These are phyloP conservation scores for Nidula microcarpa DNA, from an alignment of 768 basidiomycete genomes.

Conservation along the genomic window DNA sequence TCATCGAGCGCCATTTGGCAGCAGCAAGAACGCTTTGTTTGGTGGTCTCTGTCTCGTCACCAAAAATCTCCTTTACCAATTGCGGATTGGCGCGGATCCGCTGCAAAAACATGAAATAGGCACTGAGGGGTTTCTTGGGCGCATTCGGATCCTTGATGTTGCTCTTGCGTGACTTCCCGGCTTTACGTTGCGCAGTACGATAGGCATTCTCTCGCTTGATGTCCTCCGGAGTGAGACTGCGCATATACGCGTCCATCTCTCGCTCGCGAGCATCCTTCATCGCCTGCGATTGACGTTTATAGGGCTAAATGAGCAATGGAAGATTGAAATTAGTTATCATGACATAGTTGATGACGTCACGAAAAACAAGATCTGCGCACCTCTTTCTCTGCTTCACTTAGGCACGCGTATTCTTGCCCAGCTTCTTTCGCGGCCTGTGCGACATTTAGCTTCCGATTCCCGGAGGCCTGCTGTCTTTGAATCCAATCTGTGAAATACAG, in stretches of 20 bases:
- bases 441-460: conserved; percentile 85
- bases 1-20: conserved; percentile 90
- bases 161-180: conserved; percentile 87
- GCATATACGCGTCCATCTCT: conserved; percentile 82
- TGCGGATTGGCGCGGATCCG: conserved; percentile 77
- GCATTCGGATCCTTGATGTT: conserved; percentile 98
- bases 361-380: conserved; percentile 32
- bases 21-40: conserved; percentile 94
- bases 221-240: conserved; percentile 86
- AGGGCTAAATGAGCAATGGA: conserved; percentile 69
- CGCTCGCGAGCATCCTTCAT: conserved; percentile 84
- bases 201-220: conserved; percentile 92
- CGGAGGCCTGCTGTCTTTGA: conserved; percentile 76
- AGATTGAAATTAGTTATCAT: conserved; percentile 14
- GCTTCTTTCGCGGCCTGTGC: conserved; percentile 95
- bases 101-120: conserved; percentile 95
- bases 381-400: conserved; percentile 82
- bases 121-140: conserved; percentile 91
- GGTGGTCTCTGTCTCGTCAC: conserved; percentile 89
- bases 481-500: conserved; percentile 97
- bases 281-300: conserved; percentile 78
- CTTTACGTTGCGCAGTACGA: conserved; percentile 88
- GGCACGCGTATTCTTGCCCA: conserved; percentile 81
- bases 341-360: conserved; percentile 28
- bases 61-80: conserved; percentile 80